Percentiles rank a stretch among this genome's conserved stretches.
Conservation (phyloP, 495 filamentous ascomycete species). For the Apiosordaria backusii region DNA sequence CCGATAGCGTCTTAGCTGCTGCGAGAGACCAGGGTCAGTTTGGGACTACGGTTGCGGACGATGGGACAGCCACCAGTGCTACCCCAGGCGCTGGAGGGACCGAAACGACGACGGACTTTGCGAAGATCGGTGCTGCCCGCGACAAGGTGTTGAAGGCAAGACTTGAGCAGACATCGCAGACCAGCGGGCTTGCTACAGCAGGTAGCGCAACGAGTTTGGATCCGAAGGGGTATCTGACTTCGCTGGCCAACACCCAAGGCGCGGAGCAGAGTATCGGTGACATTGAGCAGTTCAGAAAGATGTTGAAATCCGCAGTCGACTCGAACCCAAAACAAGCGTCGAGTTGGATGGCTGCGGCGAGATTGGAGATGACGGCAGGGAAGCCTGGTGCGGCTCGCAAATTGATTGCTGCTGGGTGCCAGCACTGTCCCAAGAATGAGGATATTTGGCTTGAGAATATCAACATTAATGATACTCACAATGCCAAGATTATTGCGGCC, state of each 20-base stretch:
- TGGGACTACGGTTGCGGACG: conserved; percentile 78
- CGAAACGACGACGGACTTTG: conserved; percentile 83
- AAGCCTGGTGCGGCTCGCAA: conserved; percentile 83
- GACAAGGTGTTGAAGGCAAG: conserved; percentile 90
- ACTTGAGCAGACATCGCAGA: conserved; percentile 81
- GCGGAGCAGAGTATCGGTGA: conserved; percentile 88
- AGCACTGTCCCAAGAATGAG: conserved; percentile 88
- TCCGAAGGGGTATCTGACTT: conserved; percentile 92
- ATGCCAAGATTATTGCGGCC: conserved; percentile 94
- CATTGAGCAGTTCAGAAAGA: conserved; percentile 88
- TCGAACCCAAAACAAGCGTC: conserved; percentile 93
- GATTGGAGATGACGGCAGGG: conserved; percentile 87
- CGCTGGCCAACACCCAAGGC: conserved; percentile 71
- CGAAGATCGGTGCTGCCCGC: conserved; percentile 92
- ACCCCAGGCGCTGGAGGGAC: conserved; percentile 58
- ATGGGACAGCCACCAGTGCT: conserved; percentile 58
- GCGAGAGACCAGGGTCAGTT: conserved; percentile 77
- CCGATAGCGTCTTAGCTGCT: conserved; percentile 90
- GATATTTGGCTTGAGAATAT: conserved; percentile 96
- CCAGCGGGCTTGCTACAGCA: conserved; percentile 61
- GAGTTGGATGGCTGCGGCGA: conserved; percentile 95
- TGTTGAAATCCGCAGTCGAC: conserved; percentile 90
- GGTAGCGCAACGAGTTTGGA: conserved; percentile 92
- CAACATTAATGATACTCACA: conserved; percentile 82
- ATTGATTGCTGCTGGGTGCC: conserved; percentile 78